These are phyloP conservation scores for Monosporascus sp. DNA, from an alignment of 2,329 filamentous ascomycete genomes.

Conservation along the genomic window DNA sequence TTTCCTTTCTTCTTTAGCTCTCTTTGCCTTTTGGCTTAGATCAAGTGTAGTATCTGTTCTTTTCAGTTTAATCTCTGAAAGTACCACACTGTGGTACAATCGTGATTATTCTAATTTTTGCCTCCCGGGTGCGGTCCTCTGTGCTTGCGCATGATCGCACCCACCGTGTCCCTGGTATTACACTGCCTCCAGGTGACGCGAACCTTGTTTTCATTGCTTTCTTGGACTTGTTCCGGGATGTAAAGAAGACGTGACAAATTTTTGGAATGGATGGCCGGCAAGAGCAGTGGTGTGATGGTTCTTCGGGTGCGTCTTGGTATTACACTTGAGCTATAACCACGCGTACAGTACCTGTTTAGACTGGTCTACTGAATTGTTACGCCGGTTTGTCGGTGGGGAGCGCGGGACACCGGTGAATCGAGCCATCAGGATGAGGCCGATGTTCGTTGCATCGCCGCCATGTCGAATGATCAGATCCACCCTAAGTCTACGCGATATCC, in stretches of 20 bases:
- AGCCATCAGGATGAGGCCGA: too few species aligned
- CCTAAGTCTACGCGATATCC: too few species aligned
- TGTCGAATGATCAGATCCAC: too few species aligned
- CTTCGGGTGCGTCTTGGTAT: too few species aligned
- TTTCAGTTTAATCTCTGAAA: constrained; percentile 93
- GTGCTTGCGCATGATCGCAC: constrained; percentile 59
- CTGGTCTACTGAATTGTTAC: too few species aligned
- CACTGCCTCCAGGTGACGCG: constrained; percentile 67
- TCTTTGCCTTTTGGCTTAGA: constrained; percentile 53
- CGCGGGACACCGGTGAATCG: too few species aligned
- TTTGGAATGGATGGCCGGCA: not conserved
- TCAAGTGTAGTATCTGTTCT: constrained; percentile 93
- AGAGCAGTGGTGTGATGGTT: too few species aligned
- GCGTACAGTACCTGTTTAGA: too few species aligned
- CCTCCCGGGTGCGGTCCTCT: constrained; percentile 45
- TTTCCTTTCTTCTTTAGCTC: constrained; percentile 47
- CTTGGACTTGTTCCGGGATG: constrained; percentile 41
- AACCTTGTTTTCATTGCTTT: constrained; percentile 55
- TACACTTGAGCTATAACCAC: too few species aligned
- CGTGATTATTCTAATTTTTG: constrained; percentile 80
- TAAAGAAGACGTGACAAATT: constrained; percentile 42
- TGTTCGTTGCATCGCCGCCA: too few species aligned
- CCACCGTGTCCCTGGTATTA: constrained; percentile 68
- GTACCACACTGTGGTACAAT: constrained; percentile 59
- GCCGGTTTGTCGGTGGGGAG: too few species aligned